These are phyloP conservation scores for Rhizopus delemar DNA, from an alignment of 371 early-diverging fungal genomes.

Conservation along the genomic window DNA sequence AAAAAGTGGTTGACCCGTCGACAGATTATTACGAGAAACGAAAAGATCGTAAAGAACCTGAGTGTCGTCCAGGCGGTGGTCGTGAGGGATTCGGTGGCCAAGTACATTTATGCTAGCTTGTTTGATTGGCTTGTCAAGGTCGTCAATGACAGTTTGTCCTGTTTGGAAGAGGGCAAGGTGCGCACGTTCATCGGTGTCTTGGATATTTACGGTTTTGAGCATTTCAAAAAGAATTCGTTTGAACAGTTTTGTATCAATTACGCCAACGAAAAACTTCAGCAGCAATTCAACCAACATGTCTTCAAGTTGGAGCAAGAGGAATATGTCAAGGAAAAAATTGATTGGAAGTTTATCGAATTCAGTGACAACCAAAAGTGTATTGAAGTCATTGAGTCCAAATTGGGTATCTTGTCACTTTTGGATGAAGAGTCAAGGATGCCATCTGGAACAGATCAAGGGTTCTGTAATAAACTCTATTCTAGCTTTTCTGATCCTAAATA, in stretches of 20 bases:
- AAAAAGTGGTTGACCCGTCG: slow-evolving; percentile 87
- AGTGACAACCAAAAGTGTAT: slow-evolving; percentile 99
- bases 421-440: slow-evolving; percentile 97
- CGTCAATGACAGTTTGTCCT: slow-evolving; percentile 80
- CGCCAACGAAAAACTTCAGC: slow-evolving; percentile 97
- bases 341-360: slow-evolving; percentile 93
- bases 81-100: slow-evolving; percentile 92
- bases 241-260: slow-evolving; percentile 99
- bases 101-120: slow-evolving; percentile 89
- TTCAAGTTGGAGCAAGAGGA: slow-evolving; percentile 95
- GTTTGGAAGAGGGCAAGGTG: slow-evolving; percentile 52
- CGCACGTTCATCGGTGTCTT: slow-evolving; percentile 90
- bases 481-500: slow-evolving; percentile 70
- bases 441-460: slow-evolving; percentile 81
- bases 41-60: slow-evolving; percentile 81
- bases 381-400: slow-evolving; percentile 94
- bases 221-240: slow-evolving; percentile 97
- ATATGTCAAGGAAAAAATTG: slow-evolving; percentile 91
- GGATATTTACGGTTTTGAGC: slow-evolving; percentile 97
- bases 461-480: slow-evolving; percentile 83
- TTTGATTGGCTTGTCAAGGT: slow-evolving; percentile 93
- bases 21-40: slow-evolving; percentile 85
- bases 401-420: slow-evolving; percentile 93
- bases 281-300: slow-evolving; percentile 77
- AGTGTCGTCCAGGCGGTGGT: slow-evolving; percentile 74